Evolutionary conservation across 2,329 filamentous ascomycete species (phyloP), one percentile per base, ranked within the genome.

Genomic region (Alternaria triticimaculans): DNA sequence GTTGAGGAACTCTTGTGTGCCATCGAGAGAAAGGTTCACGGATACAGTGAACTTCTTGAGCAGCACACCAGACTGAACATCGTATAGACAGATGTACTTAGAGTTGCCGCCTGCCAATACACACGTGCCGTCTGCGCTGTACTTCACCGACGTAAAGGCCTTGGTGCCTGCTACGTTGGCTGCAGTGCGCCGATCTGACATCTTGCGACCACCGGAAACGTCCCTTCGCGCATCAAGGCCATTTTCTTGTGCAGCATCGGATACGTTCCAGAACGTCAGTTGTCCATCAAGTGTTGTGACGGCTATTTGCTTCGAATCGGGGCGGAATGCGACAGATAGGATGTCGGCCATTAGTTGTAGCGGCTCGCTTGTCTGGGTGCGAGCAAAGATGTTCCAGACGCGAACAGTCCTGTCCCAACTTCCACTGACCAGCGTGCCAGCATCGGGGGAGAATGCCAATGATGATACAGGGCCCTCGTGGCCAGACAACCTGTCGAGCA

Each of bases 11-110:
- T 99, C 96, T 76, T 98, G 95, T 1, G 96, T 99, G 50, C 96
- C 96, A 20, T 97, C 94, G 3, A 99, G 72, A 2, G 94, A 97
- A n/a, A 97, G 85, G 80, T 99, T 99, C 75, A 97, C 88, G 72
- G 93, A 97, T 74, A 98, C 94, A 2, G 95, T 97, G 77, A 92
- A 99, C 78, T 97, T 97, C 80, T 96, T 97, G 60, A 98, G 84
- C 11, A 99, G 84, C 1, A 96, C 93, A 79, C 96, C 94, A 1
- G 95, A 97, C 62, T 90, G 89, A 30, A 97, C 93, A n/a, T 96
- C 95, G 82, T 99, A 99, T 62, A 99, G 81, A 78, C 96, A 98
- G 56, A 99, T 97, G 80, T 97, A 97, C 83, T 99, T 99, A 89
- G 94, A 97, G 84, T 96, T 97, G 30, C 96, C 96, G 51, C 89